A percentile compares a stretch with the other conserved stretches of the same genome.
Conservation (phyloP, 768 basidiomycete genomes). For the Hypholoma fasciculare region DNA sequence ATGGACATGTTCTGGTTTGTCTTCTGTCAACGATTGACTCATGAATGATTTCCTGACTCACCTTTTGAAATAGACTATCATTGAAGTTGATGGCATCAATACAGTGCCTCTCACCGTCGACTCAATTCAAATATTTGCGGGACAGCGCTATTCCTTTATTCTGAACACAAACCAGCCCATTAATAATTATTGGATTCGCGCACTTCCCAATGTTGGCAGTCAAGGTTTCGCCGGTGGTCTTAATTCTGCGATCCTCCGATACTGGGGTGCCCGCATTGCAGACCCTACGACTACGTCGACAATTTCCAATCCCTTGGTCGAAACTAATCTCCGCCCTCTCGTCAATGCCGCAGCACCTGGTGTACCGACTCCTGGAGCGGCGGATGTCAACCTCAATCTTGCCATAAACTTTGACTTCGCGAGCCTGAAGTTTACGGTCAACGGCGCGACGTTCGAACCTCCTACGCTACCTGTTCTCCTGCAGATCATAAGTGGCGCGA, state of each 20-base stretch:
- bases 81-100: constrained; percentile 41
- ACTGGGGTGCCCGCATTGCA: constrained; percentile 35
- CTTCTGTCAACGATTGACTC: too few species aligned
- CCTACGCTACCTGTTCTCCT: constrained; percentile 45
- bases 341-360: constrained; percentile 31
- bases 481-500: constrained; percentile 42
- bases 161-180: constrained; percentile 36
- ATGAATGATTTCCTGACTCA: background rate
- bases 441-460: constrained; percentile 32
- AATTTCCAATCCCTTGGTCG: constrained; percentile 28
- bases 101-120: constrained; percentile 36
- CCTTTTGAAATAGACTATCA: constrained; percentile 26
- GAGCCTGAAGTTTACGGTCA: constrained; percentile 26
- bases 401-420: constrained; percentile 25
- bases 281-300: constrained; percentile 40
- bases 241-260: constrained; percentile 57
- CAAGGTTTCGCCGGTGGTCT: constrained; percentile 30
- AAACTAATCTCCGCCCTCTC: constrained; percentile 36
- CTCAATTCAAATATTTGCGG: constrained; percentile 30
- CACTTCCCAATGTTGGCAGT: constrained; percentile 28
- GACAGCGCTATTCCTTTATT: constrained; percentile 47
- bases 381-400: constrained; percentile 36
- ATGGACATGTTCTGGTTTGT: constrained; percentile 37
- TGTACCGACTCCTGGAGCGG: constrained; percentile 30
- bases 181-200: constrained; percentile 47